A percentile compares a stretch with the other conserved stretches of the same genome.
These are phyloP conservation scores for Piper betle DNA, from an alignment of 164 flowering plant species.

Conservation along the genomic window DNA sequence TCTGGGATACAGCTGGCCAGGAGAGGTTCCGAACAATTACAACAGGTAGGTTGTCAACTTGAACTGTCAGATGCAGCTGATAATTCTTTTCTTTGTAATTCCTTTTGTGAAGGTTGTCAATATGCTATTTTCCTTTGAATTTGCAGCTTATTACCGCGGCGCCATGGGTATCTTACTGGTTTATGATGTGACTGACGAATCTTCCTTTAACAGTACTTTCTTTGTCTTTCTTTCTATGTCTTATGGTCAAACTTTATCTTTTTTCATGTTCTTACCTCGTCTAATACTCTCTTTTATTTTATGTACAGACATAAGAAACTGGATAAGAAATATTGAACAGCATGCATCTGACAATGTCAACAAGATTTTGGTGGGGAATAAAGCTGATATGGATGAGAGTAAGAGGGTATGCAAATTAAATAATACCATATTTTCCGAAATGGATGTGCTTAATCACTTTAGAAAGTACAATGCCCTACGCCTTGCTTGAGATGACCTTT, in stretches of 20 bases:
- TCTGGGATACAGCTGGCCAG: slow-evolving; percentile 96
- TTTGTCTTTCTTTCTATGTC: slow-evolving; percentile 2
- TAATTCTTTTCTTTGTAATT: neutral
- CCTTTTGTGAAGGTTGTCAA: neutral
- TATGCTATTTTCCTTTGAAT: neutral
- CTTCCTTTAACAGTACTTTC: slow-evolving; percentile 68
- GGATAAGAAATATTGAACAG: slow-evolving; percentile 86
- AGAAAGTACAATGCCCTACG: too few relatives aligned
- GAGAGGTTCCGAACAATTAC: slow-evolving; percentile 80
- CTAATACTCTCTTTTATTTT: neutral
- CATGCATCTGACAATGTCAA: slow-evolving; percentile 61
- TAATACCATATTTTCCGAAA: neutral
- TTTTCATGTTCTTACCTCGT: neutral
- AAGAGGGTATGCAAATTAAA: slow-evolving; percentile 39
- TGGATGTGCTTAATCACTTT: neutral
- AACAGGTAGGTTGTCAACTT: slow-evolving; percentile 36
- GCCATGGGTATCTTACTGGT: slow-evolving; percentile 90
- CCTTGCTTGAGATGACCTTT: too few relatives aligned
- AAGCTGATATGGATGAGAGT: slow-evolving; percentile 96
- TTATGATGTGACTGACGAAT: slow-evolving; percentile 77
- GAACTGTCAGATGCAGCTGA: neutral
- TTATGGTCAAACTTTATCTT: neutral
- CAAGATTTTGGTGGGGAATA: slow-evolving; percentile 63
- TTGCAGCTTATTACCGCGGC: slow-evolving; percentile 81
- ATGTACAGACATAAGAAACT: slow-evolving; percentile 61